Evolutionary conservation across 2,329 filamentous ascomycete genomes (phyloP).

Genomic region (Penicillium sp.): DNA sequence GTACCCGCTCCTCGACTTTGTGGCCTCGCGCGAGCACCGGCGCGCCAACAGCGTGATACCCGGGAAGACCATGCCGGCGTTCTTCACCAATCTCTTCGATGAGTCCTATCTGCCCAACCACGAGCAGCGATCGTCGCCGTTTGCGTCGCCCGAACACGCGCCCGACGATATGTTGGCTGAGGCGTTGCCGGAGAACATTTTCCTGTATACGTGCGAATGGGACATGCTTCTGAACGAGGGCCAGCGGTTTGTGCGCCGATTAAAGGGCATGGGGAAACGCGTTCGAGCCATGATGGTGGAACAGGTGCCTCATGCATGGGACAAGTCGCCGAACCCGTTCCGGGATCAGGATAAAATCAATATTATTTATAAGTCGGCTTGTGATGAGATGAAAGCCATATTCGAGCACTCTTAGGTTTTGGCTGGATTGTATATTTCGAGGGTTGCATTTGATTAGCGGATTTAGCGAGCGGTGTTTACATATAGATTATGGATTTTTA

Average conservation of each 20-base stretch:
- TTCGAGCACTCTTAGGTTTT: constrained; percentile 26
- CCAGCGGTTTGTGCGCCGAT: constrained; percentile 38
- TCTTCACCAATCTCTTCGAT: constrained; percentile 49
- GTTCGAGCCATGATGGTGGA: constrained; percentile 45
- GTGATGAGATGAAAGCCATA: constrained; percentile 40
- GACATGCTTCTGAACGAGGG: constrained; percentile 64
- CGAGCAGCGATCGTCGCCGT: constrained; percentile 52
- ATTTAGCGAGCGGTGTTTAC: not conserved
- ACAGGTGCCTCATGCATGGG: constrained; percentile 46
- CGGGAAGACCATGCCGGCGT: constrained; percentile 45
- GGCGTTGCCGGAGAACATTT: constrained; percentile 56
- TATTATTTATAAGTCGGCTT: constrained; percentile 41
- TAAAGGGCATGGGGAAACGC: constrained; percentile 41
- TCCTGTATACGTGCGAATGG: constrained; percentile 62
- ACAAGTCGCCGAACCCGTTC: constrained; percentile 47
- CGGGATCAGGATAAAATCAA: constrained; percentile 41
- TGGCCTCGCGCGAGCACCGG: constrained; percentile 56
- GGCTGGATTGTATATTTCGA: not conserved
- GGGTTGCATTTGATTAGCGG: not conserved
- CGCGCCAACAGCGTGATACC: constrained; percentile 53
- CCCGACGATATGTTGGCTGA: constrained; percentile 50
- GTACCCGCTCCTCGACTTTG: constrained; percentile 62
- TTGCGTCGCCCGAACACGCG: constrained; percentile 57
- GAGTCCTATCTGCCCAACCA: constrained; percentile 45
- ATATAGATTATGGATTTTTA: not conserved